Evolutionary conservation across 495 filamentous ascomycete genomes (phyloP).

Genomic region (Trichoderma reesei): DNA sequence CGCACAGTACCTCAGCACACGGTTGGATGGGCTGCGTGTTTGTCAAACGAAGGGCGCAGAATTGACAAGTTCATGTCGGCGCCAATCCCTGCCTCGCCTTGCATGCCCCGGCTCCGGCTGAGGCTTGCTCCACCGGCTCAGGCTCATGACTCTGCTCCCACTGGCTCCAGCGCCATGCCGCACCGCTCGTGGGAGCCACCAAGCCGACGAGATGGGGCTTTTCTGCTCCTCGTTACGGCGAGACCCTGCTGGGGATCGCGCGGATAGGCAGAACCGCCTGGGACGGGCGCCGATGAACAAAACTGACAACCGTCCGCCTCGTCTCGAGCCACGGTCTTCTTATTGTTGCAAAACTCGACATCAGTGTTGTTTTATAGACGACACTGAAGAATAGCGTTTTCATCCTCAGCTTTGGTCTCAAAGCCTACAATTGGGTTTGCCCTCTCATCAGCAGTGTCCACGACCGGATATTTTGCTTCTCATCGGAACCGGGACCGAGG

Average conservation of each 20-base stretch:
- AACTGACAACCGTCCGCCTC: slow-evolving; percentile 1
- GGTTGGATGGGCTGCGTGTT: not conserved
- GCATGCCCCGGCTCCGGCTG: not conserved
- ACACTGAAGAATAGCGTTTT: not conserved
- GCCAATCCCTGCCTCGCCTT: slow-evolving; percentile 5
- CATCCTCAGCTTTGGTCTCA: not conserved
- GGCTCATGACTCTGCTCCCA: slow-evolving; percentile 9
- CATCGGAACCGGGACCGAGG: not conserved
- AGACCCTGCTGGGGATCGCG: slow-evolving; percentile 5
- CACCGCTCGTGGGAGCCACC: slow-evolving; percentile 3
- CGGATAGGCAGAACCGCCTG: not conserved
- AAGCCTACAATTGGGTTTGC: not conserved
- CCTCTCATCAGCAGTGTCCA: not conserved
- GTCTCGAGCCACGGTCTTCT: not conserved
- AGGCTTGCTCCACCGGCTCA: not conserved
- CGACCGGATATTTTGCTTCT: not conserved
- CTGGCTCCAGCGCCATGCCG: slow-evolving; percentile 8
- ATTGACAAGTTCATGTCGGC: slow-evolving; percentile 9
- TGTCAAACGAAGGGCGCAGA: slow-evolving; percentile 14
- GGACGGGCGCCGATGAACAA: not conserved
- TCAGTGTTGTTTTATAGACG: not conserved
- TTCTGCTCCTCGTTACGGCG: not conserved
- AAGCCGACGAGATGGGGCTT: not conserved
- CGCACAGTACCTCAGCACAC: not conserved
- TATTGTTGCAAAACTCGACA: not conserved